A percentile compares a stretch with the other conserved stretches of the same genome.
Evolutionary conservation across 2,329 filamentous ascomycete species (phyloP).

Genomic region (Lachnellula occidentalis): DNA sequence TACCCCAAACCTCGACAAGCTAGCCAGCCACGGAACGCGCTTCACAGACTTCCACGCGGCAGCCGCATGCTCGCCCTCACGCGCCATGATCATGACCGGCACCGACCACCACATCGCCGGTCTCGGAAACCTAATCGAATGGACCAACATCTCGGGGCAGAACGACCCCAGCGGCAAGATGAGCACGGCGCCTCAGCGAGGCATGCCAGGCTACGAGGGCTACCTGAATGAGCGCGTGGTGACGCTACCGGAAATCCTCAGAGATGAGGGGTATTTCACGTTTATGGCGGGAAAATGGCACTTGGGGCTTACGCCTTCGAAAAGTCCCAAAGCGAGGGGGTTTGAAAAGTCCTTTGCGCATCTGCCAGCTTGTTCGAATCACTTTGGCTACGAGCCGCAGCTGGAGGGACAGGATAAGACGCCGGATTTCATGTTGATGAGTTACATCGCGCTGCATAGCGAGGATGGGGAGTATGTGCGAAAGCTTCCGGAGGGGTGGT

Average conservation of each 20-base stretch:
- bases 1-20: slow-evolving; percentile 50
- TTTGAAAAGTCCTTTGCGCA: slow-evolving; percentile 50
- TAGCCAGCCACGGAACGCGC: slow-evolving; percentile 45
- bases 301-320: slow-evolving; percentile 44
- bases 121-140: slow-evolving; percentile 45
- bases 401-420: slow-evolving; percentile 26
- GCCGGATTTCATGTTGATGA: slow-evolving; percentile 35
- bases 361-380: slow-evolving; percentile 46
- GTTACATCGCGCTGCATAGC: slow-evolving; percentile 32
- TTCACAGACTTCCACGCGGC: slow-evolving; percentile 57
- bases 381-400: slow-evolving; percentile 34
- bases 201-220: slow-evolving; percentile 51
- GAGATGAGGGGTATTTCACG: slow-evolving; percentile 47
- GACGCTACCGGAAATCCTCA: slow-evolving; percentile 45
- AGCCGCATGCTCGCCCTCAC: slow-evolving; percentile 53
- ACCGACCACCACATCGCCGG: slow-evolving; percentile 48
- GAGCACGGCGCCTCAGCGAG: slow-evolving; percentile 39
- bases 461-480: slow-evolving; percentile 19
- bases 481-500: slow-evolving; percentile 24
- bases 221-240: slow-evolving; percentile 49
- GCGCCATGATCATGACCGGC: slow-evolving; percentile 56
- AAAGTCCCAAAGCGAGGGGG: slow-evolving; percentile 43
- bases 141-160: slow-evolving; percentile 18
- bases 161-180: slow-evolving; percentile 29
- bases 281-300: slow-evolving; percentile 52